These are phyloP conservation scores for Waitea zeae DNA, from an alignment of 1,284 basidiomycete species.

Conservation along the genomic window DNA sequence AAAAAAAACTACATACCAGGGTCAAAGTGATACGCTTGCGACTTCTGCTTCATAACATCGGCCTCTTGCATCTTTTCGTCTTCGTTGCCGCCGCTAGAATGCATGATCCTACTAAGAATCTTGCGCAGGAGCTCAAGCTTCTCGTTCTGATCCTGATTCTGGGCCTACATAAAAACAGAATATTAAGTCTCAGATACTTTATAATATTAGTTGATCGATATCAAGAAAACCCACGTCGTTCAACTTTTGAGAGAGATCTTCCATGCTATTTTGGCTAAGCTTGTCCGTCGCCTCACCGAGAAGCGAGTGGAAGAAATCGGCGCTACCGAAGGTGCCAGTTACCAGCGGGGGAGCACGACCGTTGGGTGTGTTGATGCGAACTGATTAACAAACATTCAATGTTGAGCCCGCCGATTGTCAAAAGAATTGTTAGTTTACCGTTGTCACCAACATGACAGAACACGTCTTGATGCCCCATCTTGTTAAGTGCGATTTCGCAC, in stretches of 20 bases:
- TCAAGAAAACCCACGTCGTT: constrained; percentile 17
- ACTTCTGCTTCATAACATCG: constrained; percentile 30
- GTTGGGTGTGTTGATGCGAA: constrained; percentile 49
- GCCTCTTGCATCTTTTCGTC: constrained; percentile 33
- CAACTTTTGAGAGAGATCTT: constrained; percentile 61
- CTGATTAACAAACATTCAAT: constrained; percentile 12
- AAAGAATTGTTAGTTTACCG: constrained; percentile 19
- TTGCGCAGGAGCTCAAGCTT: constrained; percentile 24
- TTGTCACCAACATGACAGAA: constrained; percentile 79
- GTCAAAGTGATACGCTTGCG: constrained; percentile 37
- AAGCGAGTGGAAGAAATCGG: constrained; percentile 62
- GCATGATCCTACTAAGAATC: constrained; percentile 34
- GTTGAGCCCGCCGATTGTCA: neutral
- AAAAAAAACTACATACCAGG: too few relatives aligned
- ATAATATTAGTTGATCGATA: neutral
- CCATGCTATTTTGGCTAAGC: constrained; percentile 60
- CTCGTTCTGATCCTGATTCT: constrained; percentile 15
- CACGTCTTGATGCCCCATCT: constrained; percentile 57
- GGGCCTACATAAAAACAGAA: constrained; percentile 12
- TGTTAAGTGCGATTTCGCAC: constrained; percentile 57
- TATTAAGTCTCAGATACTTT: neutral
- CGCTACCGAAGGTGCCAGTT: constrained; percentile 72
- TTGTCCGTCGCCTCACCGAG: constrained; percentile 30
- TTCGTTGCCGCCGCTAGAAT: constrained; percentile 25
- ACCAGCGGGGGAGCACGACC: constrained; percentile 62